Evolutionary conservation across 495 filamentous ascomycete genomes (phyloP).

Genomic region (Aspergillus baeticus): DNA sequence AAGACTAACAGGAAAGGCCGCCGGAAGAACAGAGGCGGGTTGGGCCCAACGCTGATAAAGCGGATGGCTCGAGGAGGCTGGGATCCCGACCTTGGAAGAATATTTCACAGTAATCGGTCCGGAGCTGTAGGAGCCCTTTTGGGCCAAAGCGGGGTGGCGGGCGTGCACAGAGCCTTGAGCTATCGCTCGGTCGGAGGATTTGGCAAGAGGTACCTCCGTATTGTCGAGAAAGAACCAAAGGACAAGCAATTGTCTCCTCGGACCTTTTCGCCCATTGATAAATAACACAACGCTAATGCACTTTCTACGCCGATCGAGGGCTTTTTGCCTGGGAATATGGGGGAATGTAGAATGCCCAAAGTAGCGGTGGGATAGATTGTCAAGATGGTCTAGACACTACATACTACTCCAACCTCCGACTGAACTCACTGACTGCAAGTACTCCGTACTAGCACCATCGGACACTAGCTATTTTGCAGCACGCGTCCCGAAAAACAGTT

Average conservation of each 20-base stretch:
- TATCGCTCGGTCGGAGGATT: slow-evolving; percentile 6
- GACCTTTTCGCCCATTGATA: background rate
- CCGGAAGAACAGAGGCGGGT: slow-evolving; percentile 9
- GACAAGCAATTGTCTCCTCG: background rate
- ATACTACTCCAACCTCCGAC: background rate
- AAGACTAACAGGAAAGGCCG: slow-evolving; percentile 4
- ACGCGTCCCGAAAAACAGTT: no score
- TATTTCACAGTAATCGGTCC: background rate
- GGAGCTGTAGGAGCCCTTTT: background rate
- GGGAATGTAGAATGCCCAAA: background rate
- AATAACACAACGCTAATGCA: background rate
- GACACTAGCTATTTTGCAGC: no score
- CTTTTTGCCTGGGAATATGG: background rate
- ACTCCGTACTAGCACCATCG: no score
- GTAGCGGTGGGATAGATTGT: slow-evolving; percentile 12
- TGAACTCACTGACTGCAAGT: background rate
- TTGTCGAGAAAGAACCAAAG: background rate
- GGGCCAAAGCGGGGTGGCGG: slow-evolving; percentile 21
- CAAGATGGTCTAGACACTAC: background rate
- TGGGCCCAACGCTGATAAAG: slow-evolving; percentile 9
- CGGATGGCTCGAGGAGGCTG: slow-evolving; percentile 13
- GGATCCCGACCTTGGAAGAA: slow-evolving; percentile 5
- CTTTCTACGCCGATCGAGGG: background rate
- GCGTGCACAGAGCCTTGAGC: background rate
- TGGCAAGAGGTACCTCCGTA: slow-evolving; percentile 2